phyloP scores from a whole-genome alignment of 1,284 basidiomycete genomes.

The Apiotrichum laibachii region DNA sequence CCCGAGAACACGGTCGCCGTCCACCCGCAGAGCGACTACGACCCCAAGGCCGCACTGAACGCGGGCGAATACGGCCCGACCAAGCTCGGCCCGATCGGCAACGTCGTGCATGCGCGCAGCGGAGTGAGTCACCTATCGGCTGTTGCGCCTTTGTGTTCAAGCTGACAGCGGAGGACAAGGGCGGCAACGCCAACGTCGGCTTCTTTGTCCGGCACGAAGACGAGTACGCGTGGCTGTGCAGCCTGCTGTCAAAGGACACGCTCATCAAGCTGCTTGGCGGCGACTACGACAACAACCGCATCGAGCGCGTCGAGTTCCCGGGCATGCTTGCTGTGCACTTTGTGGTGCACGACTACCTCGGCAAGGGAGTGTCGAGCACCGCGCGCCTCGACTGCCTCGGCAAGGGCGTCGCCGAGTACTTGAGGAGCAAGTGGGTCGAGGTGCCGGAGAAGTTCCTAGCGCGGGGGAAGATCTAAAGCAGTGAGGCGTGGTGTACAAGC shows the following conservation, averaged over 20 bases:
- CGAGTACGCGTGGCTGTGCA: slow-evolving; percentile 25
- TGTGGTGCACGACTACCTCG: slow-evolving; percentile 41
- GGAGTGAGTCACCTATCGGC: slow-evolving; percentile 11
- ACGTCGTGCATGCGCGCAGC: slow-evolving; percentile 29
- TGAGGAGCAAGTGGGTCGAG: slow-evolving; percentile 13
- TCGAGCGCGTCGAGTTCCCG: slow-evolving; percentile 34
- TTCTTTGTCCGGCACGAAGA: slow-evolving; percentile 27
- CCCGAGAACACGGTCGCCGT: background rate
- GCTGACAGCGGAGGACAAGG: slow-evolving; percentile 23
- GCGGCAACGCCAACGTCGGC: slow-evolving; percentile 28
- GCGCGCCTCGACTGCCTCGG: slow-evolving; percentile 15
- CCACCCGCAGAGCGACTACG: slow-evolving; percentile 10
- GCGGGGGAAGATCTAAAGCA: slow-evolving; percentile 15
- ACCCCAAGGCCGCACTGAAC: background rate
- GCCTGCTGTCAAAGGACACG: slow-evolving; percentile 18
- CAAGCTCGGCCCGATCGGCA: slow-evolving; percentile 20
- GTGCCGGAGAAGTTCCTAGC: slow-evolving; percentile 14
- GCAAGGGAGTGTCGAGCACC: slow-evolving; percentile 19
- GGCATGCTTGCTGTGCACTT: slow-evolving; percentile 35
- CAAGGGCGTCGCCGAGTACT: slow-evolving; percentile 19
- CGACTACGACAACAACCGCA: slow-evolving; percentile 22
- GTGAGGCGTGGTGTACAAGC: background rate
- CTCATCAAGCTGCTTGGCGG: slow-evolving; percentile 22
- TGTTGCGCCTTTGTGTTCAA: background rate
- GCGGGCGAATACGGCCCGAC: slow-evolving; percentile 18